Base-by-base conservation (phyloP, 2,329 filamentous ascomycete genomes). In the Alternaria sp. region DNA sequence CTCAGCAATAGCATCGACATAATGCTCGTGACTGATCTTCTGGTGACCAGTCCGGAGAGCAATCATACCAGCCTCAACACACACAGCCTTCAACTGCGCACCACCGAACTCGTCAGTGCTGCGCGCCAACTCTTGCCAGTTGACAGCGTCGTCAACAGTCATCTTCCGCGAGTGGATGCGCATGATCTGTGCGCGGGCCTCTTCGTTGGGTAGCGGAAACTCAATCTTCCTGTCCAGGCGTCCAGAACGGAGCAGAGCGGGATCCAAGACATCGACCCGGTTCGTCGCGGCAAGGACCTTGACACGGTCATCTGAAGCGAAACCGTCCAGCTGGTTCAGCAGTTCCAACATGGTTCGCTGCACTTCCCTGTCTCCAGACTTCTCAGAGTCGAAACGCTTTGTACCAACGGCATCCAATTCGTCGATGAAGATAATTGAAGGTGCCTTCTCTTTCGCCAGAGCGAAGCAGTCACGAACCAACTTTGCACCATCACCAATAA, bases 51-150 rank as follows among this genome's bases (percentile, higher is more conserved):
- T 92, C 69, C 95, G 87, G 74, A 99, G 83, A 28, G 95, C 95
- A 81, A 99, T 99, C 95, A 99, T 99, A 77, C 95, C 95, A 51
- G 95, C 95, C 82, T 99, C 95, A 26, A 99, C 95, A 78, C 95
- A 99, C 23, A 99, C 95, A 41, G 95, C 95, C 85, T 99, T 99
- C 70, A 99, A 82, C 88, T 96, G 94, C 60, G 95, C 95, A 77
- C 95, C 95, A 59, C 95, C 95, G 77, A 99, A 99, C 81, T 99
- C 95, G 77, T 99, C 95, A 17, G 95, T 99, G 81, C 93, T 97
- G 73, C 95, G 88, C 7, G 95, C 95, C 81, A 99, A 79, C 79
- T 99, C 95, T 59, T 89, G 86, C 93, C 95, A 99, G 84, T 99
- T 99, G 75, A 99, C 91, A 54, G 85, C 89, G 53, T 92, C 88